These are phyloP conservation scores for Trichoderma guizhouense DNA, from an alignment of 2,329 filamentous ascomycete genomes.

Conservation along the genomic window DNA sequence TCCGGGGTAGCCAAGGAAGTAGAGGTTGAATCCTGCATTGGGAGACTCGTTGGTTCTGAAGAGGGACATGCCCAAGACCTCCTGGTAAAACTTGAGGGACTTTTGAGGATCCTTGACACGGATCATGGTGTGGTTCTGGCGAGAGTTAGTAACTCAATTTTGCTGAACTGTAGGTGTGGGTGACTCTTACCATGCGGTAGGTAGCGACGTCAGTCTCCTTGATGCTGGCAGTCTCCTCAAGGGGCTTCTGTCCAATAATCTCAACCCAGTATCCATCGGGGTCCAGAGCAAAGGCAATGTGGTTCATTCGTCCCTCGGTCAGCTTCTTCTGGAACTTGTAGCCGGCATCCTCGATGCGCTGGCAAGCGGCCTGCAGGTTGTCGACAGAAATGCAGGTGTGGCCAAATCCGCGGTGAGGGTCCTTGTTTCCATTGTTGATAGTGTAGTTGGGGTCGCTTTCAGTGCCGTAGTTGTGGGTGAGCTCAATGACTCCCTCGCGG, in stretches of 20 bases:
- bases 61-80: conserved; percentile 83
- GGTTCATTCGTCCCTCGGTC: conserved; percentile 77
- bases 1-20: conserved; percentile 81
- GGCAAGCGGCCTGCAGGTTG: conserved; percentile 83
- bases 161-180: neutral
- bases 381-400: conserved; percentile 83
- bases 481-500: conserved; percentile 84
- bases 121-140: conserved; percentile 86
- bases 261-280: conserved; percentile 88
- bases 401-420: conserved; percentile 78
- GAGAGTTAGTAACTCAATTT: neutral
- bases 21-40: conserved; percentile 77
- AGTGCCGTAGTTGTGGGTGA: conserved; percentile 83
- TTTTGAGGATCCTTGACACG: conserved; percentile 79
- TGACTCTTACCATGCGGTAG: conserved; percentile 62
- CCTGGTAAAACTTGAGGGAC: conserved; percentile 77
- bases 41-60: conserved; percentile 69
- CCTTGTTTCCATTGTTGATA: conserved; percentile 84
- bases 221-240: conserved; percentile 69
- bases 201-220: conserved; percentile 69
- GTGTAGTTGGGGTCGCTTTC: conserved; percentile 79
- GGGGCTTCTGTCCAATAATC: conserved; percentile 67
- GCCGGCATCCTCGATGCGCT: conserved; percentile 82
- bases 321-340: conserved; percentile 96
- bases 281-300: conserved; percentile 88